Evolutionary conservation across 2,329 filamentous ascomycete genomes (phyloP).

Genomic region (Teratosphaeriaceae sp.): DNA sequence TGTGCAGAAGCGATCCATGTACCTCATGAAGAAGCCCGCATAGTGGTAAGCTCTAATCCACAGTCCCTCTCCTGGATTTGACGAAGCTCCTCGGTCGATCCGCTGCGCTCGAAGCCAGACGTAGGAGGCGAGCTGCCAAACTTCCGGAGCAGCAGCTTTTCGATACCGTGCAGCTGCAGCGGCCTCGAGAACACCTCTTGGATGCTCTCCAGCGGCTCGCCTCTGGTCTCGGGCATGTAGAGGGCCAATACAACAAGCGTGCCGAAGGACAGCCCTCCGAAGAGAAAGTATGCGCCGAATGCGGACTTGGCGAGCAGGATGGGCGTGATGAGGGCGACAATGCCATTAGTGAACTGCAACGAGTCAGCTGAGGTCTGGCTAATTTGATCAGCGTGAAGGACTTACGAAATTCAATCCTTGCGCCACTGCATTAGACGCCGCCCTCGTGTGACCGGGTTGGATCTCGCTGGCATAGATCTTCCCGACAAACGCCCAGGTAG

Average conservation of each 20-base stretch:
- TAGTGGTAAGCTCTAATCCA: too few species aligned
- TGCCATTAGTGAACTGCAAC: constrained; percentile 22
- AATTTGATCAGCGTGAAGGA: neutral
- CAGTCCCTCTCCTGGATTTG: too few species aligned
- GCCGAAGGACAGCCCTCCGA: constrained; percentile 17
- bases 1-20: too few species aligned
- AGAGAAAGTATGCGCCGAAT: constrained; percentile 29
- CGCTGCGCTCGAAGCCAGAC: neutral
- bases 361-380: neutral
- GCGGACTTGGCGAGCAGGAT: constrained; percentile 42
- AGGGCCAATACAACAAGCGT: constrained; percentile 6
- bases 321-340: constrained; percentile 38
- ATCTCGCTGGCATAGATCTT: constrained; percentile 54
- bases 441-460: constrained; percentile 48
- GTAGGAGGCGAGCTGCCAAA: neutral
- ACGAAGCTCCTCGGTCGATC: too few species aligned
- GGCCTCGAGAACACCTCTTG: constrained; percentile 8
- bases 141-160: neutral
- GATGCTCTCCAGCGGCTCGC: constrained; percentile 6
- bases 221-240: constrained; percentile 8
- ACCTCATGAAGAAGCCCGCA: too few species aligned
- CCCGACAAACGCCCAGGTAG: constrained; percentile 48
- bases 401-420: constrained; percentile 31
- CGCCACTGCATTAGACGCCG: constrained; percentile 47
- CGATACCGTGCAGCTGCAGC: constrained; percentile 1